Evolutionary conservation across 768 basidiomycete species (phyloP).

Genomic region (Pulveroboletus sp.): DNA sequence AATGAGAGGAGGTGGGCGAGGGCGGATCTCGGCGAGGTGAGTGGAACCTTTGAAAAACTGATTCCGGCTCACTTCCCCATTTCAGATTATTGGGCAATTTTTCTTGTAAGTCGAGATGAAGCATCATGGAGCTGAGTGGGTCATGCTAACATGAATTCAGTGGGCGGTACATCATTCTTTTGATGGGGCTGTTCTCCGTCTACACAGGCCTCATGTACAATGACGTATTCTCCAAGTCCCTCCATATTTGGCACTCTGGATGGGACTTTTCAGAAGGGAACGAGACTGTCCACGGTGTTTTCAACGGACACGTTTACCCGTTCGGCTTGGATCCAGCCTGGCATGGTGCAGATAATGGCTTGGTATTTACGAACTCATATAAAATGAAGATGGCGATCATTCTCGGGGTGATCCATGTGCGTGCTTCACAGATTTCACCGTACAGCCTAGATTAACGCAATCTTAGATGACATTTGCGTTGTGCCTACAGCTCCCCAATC

Average conservation of each 20-base stretch:
- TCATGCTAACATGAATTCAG: slow-evolving; percentile 39
- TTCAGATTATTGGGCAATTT: slow-evolving; percentile 78
- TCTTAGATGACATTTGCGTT: slow-evolving; percentile 96
- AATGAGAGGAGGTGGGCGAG: slow-evolving; percentile 78
- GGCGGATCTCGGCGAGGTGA: slow-evolving; percentile 67
- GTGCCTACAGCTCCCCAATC: slow-evolving; percentile 94
- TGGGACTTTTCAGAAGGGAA: slow-evolving; percentile 66
- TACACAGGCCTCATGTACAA: slow-evolving; percentile 99
- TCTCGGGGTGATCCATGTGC: slow-evolving; percentile 90
- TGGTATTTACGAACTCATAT: slow-evolving; percentile 96
- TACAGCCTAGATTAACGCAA: slow-evolving; percentile 8
- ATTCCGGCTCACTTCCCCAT: slow-evolving; percentile 8
- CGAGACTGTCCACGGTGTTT: slow-evolving; percentile 43
- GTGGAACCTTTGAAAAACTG: slow-evolving; percentile 17
- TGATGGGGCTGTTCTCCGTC: slow-evolving; percentile 97
- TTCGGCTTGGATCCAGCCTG: slow-evolving; percentile 94
- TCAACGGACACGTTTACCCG: slow-evolving; percentile 74
- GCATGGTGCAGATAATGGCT: slow-evolving; percentile 87
- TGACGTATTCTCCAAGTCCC: slow-evolving; percentile 93
- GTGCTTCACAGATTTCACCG: slow-evolving; percentile 27
- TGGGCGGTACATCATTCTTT: slow-evolving; percentile 95
- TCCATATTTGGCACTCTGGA: slow-evolving; percentile 83
- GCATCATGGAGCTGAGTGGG: not conserved
- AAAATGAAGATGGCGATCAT: slow-evolving; percentile 99
- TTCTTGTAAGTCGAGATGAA: slow-evolving; percentile 67